A percentile compares a stretch with the other conserved stretches of the same genome.
Evolutionary conservation across 371 early-diverging fungal species (phyloP).

Genomic region (Cokeromyces recurvatus): DNA sequence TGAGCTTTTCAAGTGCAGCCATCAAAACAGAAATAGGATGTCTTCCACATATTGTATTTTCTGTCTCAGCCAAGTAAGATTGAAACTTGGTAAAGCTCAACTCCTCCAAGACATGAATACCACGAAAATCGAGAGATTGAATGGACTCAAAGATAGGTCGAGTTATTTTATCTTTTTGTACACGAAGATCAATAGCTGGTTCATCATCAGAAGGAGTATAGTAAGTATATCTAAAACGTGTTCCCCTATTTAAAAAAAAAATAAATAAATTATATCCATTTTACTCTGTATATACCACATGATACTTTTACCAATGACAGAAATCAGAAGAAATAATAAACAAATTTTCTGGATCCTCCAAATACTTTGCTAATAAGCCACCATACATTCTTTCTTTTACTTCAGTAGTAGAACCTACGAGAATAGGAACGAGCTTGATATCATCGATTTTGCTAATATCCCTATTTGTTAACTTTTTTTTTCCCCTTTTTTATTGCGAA

Average conservation of each 20-base stretch:
- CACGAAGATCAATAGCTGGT: no score
- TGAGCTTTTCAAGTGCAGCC: conserved; percentile 47
- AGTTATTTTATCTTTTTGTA: conserved; percentile 6
- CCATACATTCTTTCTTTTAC: conserved; percentile 63
- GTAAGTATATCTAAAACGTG: conserved; percentile 64
- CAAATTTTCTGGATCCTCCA: conserved; percentile 61
- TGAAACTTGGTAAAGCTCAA: conserved; percentile 57
- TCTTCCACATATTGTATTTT: conserved; percentile 93
- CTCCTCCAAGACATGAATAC: conserved; percentile 70
- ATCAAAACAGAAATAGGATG: conserved; percentile 86
- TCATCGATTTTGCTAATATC: conserved; percentile 50
- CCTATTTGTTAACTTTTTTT: no score
- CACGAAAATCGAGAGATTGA: conserved; percentile 70
- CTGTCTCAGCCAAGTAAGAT: conserved; percentile 65
- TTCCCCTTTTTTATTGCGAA: no score
- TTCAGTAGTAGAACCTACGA: conserved; percentile 72
- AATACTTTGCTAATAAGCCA: conserved; percentile 62
- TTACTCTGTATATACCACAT: no score
- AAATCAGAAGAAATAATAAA: conserved; percentile 94
- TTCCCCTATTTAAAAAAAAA: conserved; percentile 38
- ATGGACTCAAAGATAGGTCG: conserved; percentile 72
- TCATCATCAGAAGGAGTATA: no score
- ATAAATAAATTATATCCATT: not conserved
- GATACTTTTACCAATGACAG: conserved; percentile 91
- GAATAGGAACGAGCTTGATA: conserved; percentile 76